Evolutionary conservation across 179 eudicot species (phyloP).

Genomic region (Vitellaria paradoxa): DNA sequence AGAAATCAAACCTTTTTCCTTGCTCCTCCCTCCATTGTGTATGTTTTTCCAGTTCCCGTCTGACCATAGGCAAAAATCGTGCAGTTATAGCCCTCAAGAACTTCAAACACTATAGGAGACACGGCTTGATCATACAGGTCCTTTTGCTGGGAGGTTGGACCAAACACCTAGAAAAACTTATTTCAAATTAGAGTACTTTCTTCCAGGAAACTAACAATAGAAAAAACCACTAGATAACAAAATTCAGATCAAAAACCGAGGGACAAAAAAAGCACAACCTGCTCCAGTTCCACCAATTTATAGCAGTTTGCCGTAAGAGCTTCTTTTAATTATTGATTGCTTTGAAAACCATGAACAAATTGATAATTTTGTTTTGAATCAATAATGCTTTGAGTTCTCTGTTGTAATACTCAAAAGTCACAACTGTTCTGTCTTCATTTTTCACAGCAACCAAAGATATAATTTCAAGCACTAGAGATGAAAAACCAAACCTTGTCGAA

Average conservation of each 20-base stretch:
- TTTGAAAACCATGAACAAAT: background rate
- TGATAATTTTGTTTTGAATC: no score
- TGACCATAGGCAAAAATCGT: background rate
- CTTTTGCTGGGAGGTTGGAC: background rate
- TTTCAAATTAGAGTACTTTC: constrained; percentile 9
- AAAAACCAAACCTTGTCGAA: constrained; percentile 67
- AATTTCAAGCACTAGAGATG: background rate
- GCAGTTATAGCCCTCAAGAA: constrained; percentile 1
- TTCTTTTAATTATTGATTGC: background rate
- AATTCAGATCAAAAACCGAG: no score
- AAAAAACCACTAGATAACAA: background rate
- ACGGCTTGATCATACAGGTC: background rate
- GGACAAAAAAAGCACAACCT: background rate
- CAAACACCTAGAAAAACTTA: constrained; percentile 6
- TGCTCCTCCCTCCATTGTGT: constrained; percentile 1
- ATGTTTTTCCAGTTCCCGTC: background rate
- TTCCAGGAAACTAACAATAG: background rate
- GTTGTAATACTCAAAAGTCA: background rate
- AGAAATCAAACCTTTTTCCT: background rate
- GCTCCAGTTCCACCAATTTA: background rate
- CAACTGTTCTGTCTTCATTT: background rate
- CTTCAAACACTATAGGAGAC: background rate
- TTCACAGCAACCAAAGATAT: background rate
- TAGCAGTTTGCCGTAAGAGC: background rate
- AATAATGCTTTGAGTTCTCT: background rate